A percentile compares a stretch with the other conserved stretches of the same genome.
phyloP scores from a whole-genome alignment of 2,329 filamentous ascomycete species.

The Rutstroemia sydowiana region DNA sequence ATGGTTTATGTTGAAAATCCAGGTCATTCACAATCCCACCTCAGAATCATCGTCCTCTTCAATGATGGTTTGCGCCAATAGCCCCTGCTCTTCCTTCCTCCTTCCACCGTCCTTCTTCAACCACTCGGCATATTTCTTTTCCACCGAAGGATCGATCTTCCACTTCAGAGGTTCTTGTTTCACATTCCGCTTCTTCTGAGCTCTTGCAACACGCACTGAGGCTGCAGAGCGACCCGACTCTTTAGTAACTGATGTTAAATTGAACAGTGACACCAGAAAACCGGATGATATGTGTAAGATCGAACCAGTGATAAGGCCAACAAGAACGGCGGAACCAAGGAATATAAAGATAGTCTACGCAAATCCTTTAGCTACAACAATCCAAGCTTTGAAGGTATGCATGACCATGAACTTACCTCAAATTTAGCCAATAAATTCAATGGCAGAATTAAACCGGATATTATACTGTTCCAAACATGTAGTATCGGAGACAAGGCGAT shows the following conservation, averaged over 20 bases:
- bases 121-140: slow-evolving; percentile 25
- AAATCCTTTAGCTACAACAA: not conserved
- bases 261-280: slow-evolving; percentile 45
- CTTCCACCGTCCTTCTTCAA: slow-evolving; percentile 21
- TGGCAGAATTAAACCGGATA: slow-evolving; percentile 21
- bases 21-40: slow-evolving; percentile 20
- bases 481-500: slow-evolving; percentile 23
- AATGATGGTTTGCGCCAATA: slow-evolving; percentile 61
- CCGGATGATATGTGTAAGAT: slow-evolving; percentile 50
- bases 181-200: slow-evolving; percentile 18
- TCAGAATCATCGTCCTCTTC: slow-evolving; percentile 62
- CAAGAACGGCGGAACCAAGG: slow-evolving; percentile 57
- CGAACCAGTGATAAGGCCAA: slow-evolving; percentile 59
- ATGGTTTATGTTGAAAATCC: slow-evolving; percentile 17
- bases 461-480: slow-evolving; percentile 20
- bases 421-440: slow-evolving; percentile 25
- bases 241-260: slow-evolving; percentile 30
- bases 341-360: slow-evolving; percentile 38
- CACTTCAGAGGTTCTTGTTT: slow-evolving; percentile 11
- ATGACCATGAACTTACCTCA: slow-evolving; percentile 20
- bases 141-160: slow-evolving; percentile 12
- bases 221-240: slow-evolving; percentile 19
- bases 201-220: slow-evolving; percentile 20
- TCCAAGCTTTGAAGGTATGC: not conserved
- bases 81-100: slow-evolving; percentile 31